Evolutionary conservation across 495 filamentous ascomycete species (phyloP), one percentile per base, ranked within the genome.

Genomic region (Penicillium lagena): DNA sequence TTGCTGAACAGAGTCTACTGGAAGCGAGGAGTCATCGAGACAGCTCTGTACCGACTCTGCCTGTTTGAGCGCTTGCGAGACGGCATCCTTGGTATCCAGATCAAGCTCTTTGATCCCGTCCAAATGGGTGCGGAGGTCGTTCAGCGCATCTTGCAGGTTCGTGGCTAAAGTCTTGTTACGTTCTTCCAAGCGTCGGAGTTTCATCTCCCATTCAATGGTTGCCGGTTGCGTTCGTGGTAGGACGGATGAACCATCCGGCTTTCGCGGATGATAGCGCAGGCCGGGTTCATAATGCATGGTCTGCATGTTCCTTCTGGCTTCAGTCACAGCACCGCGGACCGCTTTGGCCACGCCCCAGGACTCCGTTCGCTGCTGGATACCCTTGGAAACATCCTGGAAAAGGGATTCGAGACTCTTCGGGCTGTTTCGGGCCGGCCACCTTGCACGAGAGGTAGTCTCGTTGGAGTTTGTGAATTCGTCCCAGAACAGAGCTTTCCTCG

Each of bases 271-370:
- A 38, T 28, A 27, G 4, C 62, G 64, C 13, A 53, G 33, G 9
- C 46, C 61, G 29, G 63, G 70, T 46, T 71, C 71, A 9, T 73
- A 62, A 43, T 78, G 71, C 40, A 83, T 71, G n/a, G 75, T 74
- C 53, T 86, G 79, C 49, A 89, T 81, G 47, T 83, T 85, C 53
- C 76, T 83, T 49, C 75, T 78, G 3, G 91, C 86, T 67, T 96
- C 90, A 11, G 77, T 87, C 43, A 95, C 80, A 5, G 93, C 91
- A 47, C 91, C 90, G 13, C 90, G 82, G 9, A 98, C 85, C 9
- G 88, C 89, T 63, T 90, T 88, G 49, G 89, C 89, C 29, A 97
- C 83, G 4, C 91, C 89, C 63, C 91, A 87, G 44, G 82, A 79
- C 57, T 96, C 90, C 34, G 90, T 82, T 8, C 83, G 80, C 38